These are phyloP conservation scores for Corrigiola litoralis DNA, from an alignment of 179 eudicot species.

Conservation along the genomic window DNA sequence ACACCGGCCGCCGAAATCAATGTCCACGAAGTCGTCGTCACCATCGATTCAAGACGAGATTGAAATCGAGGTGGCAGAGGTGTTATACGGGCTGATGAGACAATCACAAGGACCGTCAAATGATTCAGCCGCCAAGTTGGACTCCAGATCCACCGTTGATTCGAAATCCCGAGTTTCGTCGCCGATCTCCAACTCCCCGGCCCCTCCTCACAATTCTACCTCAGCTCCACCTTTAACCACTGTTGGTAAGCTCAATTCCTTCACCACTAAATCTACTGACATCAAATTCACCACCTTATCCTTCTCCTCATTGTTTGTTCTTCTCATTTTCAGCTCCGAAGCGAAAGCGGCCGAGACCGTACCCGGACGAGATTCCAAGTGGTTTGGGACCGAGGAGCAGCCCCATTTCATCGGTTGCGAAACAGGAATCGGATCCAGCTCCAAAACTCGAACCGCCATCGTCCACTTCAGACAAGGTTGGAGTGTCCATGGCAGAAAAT, in stretches of 20 bases:
- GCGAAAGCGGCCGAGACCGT: slow-evolving; percentile 69
- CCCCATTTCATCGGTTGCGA: slow-evolving; percentile 36
- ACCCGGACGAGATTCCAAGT: slow-evolving; percentile 37
- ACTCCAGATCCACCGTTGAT: slow-evolving; percentile 44
- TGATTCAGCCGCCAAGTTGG: slow-evolving; percentile 41
- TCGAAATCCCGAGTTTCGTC: slow-evolving; percentile 59
- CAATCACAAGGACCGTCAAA: slow-evolving; percentile 55
- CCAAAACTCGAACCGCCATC: slow-evolving; percentile 38
- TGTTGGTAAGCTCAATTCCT: slow-evolving; percentile 43
- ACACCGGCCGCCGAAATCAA: slow-evolving; percentile 65
- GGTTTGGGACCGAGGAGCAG: slow-evolving; percentile 27
- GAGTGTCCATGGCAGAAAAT: slow-evolving; percentile 37
- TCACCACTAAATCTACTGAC: background rate
- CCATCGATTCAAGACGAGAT: slow-evolving; percentile 72
- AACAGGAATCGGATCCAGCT: slow-evolving; percentile 44
- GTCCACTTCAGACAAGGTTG: slow-evolving; percentile 35
- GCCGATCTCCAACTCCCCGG: slow-evolving; percentile 42
- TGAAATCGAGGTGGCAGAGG: slow-evolving; percentile 96
- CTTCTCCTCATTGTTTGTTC: no score
- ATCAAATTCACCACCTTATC: background rate
- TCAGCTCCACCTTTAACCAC: slow-evolving; percentile 39
- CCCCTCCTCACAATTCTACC: slow-evolving; percentile 38
- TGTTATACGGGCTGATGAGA: slow-evolving; percentile 77
- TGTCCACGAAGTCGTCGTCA: slow-evolving; percentile 43
- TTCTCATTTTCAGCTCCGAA: slow-evolving; percentile 59